Evolutionary conservation across 768 basidiomycete species (phyloP).

Genomic region (Phanerodontia chrysosporium): DNA sequence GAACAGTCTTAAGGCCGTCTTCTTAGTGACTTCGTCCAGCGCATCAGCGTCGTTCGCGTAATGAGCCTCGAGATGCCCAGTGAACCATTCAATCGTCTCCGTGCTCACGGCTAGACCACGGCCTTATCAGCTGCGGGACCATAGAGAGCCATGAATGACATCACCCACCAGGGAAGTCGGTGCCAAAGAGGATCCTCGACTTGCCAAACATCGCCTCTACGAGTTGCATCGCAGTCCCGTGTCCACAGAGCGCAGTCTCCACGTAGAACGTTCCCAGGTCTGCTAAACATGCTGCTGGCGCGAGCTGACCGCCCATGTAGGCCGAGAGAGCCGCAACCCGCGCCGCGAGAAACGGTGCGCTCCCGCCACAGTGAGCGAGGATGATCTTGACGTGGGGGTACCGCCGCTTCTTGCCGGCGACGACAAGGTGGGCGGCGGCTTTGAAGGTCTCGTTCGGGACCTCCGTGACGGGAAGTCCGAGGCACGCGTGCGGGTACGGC

Average conservation of each 20-base stretch:
- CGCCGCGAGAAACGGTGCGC: slow-evolving; percentile 56
- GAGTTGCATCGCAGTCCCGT: slow-evolving; percentile 38
- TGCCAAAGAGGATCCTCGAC: slow-evolving; percentile 63
- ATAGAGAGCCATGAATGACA: not conserved
- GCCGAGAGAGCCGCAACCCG: slow-evolving; percentile 65
- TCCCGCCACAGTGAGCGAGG: slow-evolving; percentile 74
- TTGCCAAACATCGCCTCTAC: slow-evolving; percentile 46
- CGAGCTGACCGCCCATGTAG: slow-evolving; percentile 67
- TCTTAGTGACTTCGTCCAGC: slow-evolving; percentile 40
- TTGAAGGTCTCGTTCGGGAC: slow-evolving; percentile 82
- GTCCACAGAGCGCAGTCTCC: slow-evolving; percentile 65
- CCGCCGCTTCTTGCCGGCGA: slow-evolving; percentile 63
- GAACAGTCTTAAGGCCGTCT: slow-evolving; percentile 53
- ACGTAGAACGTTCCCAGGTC: slow-evolving; percentile 74
- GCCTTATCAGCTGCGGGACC: not conserved
- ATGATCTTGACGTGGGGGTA: slow-evolving; percentile 59
- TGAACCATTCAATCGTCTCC: slow-evolving; percentile 59
- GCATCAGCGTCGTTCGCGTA: slow-evolving; percentile 36
- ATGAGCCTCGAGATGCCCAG: slow-evolving; percentile 45
- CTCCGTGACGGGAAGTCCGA: slow-evolving; percentile 69
- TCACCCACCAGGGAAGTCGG: slow-evolving; percentile 68
- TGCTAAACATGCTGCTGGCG: slow-evolving; percentile 58
- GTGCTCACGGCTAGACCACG: slow-evolving; percentile 48
- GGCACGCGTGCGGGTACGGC: slow-evolving; percentile 56
- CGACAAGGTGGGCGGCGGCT: slow-evolving; percentile 73